Base-by-base conservation (phyloP, 768 basidiomycete genomes). In the Termitomyces sp. region DNA sequence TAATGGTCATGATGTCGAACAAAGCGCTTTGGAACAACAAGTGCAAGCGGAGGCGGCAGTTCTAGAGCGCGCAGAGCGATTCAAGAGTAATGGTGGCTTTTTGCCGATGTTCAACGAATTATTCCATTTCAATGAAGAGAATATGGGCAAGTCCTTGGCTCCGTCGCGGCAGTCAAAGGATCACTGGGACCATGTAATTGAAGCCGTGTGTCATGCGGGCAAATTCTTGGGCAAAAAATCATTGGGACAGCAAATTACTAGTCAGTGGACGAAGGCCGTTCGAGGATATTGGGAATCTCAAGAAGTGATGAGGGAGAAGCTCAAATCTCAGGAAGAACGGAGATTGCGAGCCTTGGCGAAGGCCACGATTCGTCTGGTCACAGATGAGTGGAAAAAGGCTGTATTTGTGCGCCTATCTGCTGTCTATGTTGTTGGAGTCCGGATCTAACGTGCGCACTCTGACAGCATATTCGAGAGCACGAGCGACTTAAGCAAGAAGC, bases 301-400 rank as follows among this genome's bases (percentile, higher is more conserved):
- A 51, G 84, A 79, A 36, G 76, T 79, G 31, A 82, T 77, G 65
- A 86, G 85, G 55, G 86, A 87, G 31, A 82, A 77, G 66, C 79
- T 79, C 18, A 75, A 71, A 57, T 69, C 70, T 20, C 79, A 79
- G 61, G 88, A 91, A 63, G 89, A 92, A 73, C 82, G 80, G 69
- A 77, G 86, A 29, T 61, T 90, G 62, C 77, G 83, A 53, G 76
- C 74, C 4, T 64, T 92, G 37, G 90, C 90, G 13, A 91, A 89
- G 72, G 79, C 82, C 22, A 86, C 90, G 0, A 77, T 88, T 48
- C 84, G 82, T 63, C 72, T 85, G 64, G 84, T 97, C 29, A 78
- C 81, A 31, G 78, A 77, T 8, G 88, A 93, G 66, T 98, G 95
- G 95, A 90, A 88, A 70, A 85, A 90, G 66, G 94, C 91, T 8